Evolutionary conservation across 331 rosid species (phyloP).

Genomic region (Rosa hybrid): DNA sequence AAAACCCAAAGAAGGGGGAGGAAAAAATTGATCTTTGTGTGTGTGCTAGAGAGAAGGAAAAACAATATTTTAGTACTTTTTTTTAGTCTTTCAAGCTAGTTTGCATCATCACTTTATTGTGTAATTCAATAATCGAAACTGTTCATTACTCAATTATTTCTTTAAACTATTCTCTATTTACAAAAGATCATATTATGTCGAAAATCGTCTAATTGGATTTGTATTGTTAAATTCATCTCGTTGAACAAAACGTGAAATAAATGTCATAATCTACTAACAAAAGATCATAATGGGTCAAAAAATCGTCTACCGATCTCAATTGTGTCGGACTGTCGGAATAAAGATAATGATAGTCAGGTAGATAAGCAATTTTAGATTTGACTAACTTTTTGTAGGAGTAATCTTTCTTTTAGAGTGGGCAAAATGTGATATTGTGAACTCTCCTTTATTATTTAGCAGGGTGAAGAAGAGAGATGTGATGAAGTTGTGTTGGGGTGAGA

Average conservation of each 20-base stretch:
- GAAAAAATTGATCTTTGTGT: not conserved
- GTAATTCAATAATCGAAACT: too few relatives aligned
- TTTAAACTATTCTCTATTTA: too few relatives aligned
- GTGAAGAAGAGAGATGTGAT: conserved; percentile 14
- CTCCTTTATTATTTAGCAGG: not conserved
- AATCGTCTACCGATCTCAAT: too few relatives aligned
- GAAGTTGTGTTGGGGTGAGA: conserved; percentile 38
- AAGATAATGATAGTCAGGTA: not conserved
- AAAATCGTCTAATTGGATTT: too few relatives aligned
- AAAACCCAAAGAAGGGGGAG: conserved; percentile 28
- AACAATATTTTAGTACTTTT: too few relatives aligned
- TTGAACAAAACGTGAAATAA: not conserved
- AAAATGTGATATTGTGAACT: not conserved
- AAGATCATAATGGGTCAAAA: not conserved
- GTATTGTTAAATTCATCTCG: too few relatives aligned
- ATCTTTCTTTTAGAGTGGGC: not conserved
- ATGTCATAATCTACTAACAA: not conserved
- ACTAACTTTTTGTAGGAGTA: not conserved
- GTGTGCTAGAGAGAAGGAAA: conserved; percentile 3
- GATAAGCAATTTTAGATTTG: not conserved
- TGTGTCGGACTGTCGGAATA: too few relatives aligned
- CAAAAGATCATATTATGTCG: too few relatives aligned
- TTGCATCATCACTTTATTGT: too few relatives aligned
- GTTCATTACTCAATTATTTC: too few relatives aligned
- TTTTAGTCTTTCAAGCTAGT: too few relatives aligned